A percentile compares a stretch with the other conserved stretches of the same genome.
Conservation (phyloP, 495 filamentous ascomycete species). For the Cercophora scortea region DNA sequence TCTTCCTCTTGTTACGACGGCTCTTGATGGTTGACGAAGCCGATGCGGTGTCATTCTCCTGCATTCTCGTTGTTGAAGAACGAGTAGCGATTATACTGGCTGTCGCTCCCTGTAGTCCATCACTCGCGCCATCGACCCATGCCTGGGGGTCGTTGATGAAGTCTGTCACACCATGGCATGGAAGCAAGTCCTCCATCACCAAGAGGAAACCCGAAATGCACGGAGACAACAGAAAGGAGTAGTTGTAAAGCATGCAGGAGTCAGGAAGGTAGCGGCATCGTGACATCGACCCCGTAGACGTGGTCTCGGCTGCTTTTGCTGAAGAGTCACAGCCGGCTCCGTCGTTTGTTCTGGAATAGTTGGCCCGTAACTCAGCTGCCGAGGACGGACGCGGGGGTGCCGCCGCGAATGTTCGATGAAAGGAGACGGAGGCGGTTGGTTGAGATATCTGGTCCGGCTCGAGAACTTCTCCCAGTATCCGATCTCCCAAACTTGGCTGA, state of each 20-base stretch:
- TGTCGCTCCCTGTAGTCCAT: too few species aligned
- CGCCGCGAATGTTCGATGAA: conserved; percentile 2
- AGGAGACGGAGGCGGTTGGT: too few species aligned
- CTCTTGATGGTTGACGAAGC: conserved; percentile 17
- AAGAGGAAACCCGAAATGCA: conserved; percentile 33
- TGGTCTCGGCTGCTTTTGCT: not conserved
- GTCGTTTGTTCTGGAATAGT: not conserved
- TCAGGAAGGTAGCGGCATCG: conserved; percentile 11
- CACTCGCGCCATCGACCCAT: conserved; percentile 13
- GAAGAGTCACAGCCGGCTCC: not conserved
- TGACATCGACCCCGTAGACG: not conserved
- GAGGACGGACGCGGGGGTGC: not conserved
- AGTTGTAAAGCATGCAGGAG: conserved; percentile 24
- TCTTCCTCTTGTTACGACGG: conserved; percentile 21
- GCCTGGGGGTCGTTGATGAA: conserved; percentile 22
- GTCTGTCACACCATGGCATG: conserved; percentile 27
- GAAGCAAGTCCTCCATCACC: conserved; percentile 36
- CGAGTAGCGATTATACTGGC: too few species aligned
- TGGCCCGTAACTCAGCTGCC: too few species aligned
- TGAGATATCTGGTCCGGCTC: too few species aligned
- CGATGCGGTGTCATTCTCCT: conserved; percentile 14
- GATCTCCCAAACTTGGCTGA: too few species aligned
- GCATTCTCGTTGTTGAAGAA: not conserved
- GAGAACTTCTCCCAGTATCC: too few species aligned
- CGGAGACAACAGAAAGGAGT: conserved; percentile 36